Evolutionary conservation across 345 rosid genomes (phyloP).

Genomic region (Theobroma cacao): DNA sequence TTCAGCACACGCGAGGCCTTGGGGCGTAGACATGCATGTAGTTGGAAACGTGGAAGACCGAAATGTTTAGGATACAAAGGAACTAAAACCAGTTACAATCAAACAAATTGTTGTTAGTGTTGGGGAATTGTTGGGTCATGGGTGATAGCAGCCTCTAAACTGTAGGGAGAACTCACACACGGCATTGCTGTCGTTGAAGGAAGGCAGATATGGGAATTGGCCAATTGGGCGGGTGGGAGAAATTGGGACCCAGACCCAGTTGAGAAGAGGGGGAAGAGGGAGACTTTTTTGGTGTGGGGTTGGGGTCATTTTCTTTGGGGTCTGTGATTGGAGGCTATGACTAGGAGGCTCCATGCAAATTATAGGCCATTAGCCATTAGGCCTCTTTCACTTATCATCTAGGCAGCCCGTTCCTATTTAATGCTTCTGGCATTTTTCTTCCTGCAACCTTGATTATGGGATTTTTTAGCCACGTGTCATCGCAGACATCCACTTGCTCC

Average conservation of each 20-base stretch:
- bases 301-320: neutral
- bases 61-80: neutral
- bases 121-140: neutral
- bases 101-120: neutral
- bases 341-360: neutral
- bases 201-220: conserved; percentile 10
- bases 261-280: neutral
- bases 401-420: conserved; percentile 14
- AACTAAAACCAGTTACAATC: neutral
- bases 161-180: conserved; percentile 18
- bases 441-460: neutral
- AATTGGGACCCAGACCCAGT: neutral
- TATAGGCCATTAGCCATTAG: neutral
- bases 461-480: conserved; percentile 2
- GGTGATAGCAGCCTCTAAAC: neutral
- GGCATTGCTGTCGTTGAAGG: neutral
- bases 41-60: neutral
- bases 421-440: conserved; percentile 16
- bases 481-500: neutral
- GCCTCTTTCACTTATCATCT: neutral
- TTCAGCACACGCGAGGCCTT: no score
- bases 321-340: neutral
- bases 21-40: neutral
- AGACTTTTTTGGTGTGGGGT: neutral
- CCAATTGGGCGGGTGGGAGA: neutral